phyloP scores from a whole-genome alignment of 495 filamentous ascomycete species.

The Penicillium canescens region DNA sequence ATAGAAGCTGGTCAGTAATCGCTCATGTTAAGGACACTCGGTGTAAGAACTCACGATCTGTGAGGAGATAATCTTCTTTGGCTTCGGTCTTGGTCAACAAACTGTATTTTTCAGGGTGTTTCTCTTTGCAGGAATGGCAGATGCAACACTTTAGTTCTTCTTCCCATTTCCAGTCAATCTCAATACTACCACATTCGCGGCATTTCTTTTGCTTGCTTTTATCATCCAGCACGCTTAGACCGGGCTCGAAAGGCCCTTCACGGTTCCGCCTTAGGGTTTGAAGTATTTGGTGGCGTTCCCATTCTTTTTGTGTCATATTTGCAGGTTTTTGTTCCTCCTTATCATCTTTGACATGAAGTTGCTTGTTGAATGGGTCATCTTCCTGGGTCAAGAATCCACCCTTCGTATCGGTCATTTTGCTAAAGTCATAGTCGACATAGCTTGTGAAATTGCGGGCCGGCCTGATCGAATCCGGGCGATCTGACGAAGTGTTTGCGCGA shows the following conservation, averaged over 20 bases:
- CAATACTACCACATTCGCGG: conserved; percentile 75
- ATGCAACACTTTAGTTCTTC: conserved; percentile 72
- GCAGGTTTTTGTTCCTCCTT: conserved; percentile 69
- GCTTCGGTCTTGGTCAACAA: conserved; percentile 96
- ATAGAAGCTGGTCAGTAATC: conserved; percentile 1
- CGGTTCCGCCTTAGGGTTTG: conserved; percentile 68
- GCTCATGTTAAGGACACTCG: neutral
- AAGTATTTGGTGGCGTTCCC: conserved; percentile 79
- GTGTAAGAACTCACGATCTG: conserved; percentile 65
- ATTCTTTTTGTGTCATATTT: conserved; percentile 89
- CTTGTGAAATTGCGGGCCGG: conserved; percentile 81
- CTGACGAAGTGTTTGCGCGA: conserved; percentile 32
- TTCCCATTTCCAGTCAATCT: conserved; percentile 95
- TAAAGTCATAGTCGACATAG: conserved; percentile 96
- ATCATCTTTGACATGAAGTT: conserved; percentile 56
- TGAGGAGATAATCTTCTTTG: conserved; percentile 90
- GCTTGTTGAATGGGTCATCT: conserved; percentile 88
- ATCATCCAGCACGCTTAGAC: conserved; percentile 65
- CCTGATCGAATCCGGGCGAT: conserved; percentile 58
- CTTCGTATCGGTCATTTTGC: conserved; percentile 96
- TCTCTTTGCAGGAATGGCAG: conserved; percentile 81
- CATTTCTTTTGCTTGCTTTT: conserved; percentile 70
- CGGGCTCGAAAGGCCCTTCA: conserved; percentile 83
- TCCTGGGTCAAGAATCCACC: conserved; percentile 85
- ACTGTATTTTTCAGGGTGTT: conserved; percentile 85